Conservation (phyloP, 495 filamentous ascomycete genomes). For the Ramalina intermedia region DNA sequence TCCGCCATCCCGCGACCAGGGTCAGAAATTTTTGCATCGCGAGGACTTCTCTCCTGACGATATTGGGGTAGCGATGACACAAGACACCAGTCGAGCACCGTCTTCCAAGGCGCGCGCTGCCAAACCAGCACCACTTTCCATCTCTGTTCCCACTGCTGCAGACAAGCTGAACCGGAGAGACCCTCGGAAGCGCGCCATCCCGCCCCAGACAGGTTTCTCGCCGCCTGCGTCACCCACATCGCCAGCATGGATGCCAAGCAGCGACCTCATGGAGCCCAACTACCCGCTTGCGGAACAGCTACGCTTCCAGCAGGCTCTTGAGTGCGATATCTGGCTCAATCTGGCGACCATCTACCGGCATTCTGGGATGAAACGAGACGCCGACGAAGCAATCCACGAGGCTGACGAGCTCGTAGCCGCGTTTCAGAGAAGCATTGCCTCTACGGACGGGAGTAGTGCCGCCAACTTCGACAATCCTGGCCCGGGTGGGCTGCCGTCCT, state of each 20-base stretch:
- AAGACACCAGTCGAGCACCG: constrained; percentile 10
- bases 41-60: constrained; percentile 12
- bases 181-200: constrained; percentile 25
- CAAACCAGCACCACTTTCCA: constrained; percentile 22
- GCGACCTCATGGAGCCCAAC: constrained; percentile 11
- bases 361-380: constrained; percentile 63
- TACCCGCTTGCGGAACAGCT: constrained; percentile 31
- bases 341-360: constrained; percentile 78
- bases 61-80: constrained; percentile 29
- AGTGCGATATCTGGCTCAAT: constrained; percentile 78
- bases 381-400: constrained; percentile 63
- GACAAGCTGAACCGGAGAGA: constrained; percentile 34
- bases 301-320: constrained; percentile 43
- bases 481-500: constrained; percentile 61
- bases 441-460: constrained; percentile 32
- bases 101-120: background rate
- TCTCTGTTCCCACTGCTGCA: constrained; percentile 28
- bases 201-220: constrained; percentile 9
- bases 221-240: constrained; percentile 16
- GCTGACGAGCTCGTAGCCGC: constrained; percentile 51
- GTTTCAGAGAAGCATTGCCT: constrained; percentile 28
- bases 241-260: background rate
- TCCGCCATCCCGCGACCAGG: background rate
- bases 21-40: background rate
- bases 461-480: constrained; percentile 41